A percentile compares a stretch with the other conserved stretches of the same genome.
Conservation (phyloP, 306 rosid genomes). For the Malus asiatica region DNA sequence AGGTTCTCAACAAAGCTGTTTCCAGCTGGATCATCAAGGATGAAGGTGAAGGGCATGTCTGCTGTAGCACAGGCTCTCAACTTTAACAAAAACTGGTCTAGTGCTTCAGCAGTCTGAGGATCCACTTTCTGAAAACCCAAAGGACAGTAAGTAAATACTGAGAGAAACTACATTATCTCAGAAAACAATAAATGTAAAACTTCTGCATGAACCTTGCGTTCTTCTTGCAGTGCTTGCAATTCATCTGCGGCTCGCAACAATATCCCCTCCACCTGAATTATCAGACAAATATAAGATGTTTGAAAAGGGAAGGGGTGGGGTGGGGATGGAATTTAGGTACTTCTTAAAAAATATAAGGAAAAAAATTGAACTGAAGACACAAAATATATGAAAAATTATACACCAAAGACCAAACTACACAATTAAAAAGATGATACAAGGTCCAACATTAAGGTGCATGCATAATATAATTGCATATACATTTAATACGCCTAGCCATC, state of each 20-base stretch:
- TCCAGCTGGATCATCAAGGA: conserved; percentile 95
- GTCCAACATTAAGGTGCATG: neutral
- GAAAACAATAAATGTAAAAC: neutral
- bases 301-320: neutral
- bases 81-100: conserved; percentile 74
- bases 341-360: neutral
- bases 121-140: conserved; percentile 56
- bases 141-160: conserved; percentile 19
- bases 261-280: conserved; percentile 79
- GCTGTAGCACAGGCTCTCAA: conserved; percentile 66
- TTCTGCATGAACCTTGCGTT: conserved; percentile 58
- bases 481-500: neutral
- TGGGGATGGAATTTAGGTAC: neutral
- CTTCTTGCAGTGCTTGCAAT: conserved; percentile 78
- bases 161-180: neutral
- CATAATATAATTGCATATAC: neutral
- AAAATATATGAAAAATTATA: neutral
- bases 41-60: conserved; percentile 55
- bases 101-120: conserved; percentile 77
- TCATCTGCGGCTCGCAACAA: conserved; percentile 71
- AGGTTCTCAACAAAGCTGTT: conserved; percentile 93
- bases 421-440: neutral
- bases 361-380: neutral
- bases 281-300: conserved; percentile 10
- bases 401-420: neutral